These are phyloP conservation scores for Tetraselmis striata DNA, from an alignment of 139 green algal genomes.

Conservation along the genomic window DNA sequence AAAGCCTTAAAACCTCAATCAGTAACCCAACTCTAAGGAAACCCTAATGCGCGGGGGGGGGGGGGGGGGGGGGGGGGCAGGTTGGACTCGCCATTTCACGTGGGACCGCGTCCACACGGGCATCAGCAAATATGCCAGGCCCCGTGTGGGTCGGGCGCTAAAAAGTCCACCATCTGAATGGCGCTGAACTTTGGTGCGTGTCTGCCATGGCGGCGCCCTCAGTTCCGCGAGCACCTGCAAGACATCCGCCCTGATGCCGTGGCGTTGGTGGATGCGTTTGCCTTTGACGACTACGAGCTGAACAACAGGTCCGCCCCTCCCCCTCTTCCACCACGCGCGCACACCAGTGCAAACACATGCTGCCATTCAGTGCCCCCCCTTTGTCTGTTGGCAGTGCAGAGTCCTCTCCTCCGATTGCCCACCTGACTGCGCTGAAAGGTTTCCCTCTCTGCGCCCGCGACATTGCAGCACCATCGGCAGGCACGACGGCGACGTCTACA, in stretches of 20 bases:
- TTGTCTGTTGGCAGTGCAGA: background rate
- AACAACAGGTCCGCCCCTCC: conserved; percentile 67
- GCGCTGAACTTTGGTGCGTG: background rate
- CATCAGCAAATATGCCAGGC: no score
- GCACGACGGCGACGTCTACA: conserved; percentile 20
- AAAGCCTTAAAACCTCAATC: no score
- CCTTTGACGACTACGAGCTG: conserved; percentile 72
- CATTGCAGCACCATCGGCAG: background rate
- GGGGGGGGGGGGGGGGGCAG: background rate
- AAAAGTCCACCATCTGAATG: background rate
- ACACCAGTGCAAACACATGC: no score
- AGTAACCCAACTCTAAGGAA: no score
- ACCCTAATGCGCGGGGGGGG: no score
- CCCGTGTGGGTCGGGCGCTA: background rate
- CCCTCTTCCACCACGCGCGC: background rate
- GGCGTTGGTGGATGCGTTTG: conserved; percentile 76
- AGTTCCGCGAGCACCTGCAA: background rate
- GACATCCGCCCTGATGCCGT: conserved; percentile 72
- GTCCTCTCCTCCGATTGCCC: background rate
- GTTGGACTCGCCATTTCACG: no score
- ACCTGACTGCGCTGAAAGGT: no score
- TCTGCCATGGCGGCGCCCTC: background rate
- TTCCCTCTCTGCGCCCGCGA: background rate
- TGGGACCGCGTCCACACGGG: no score
- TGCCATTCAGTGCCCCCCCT: background rate